These are phyloP conservation scores for Solanum hybrid DNA, from an alignment of 305 asterid genomes.

Conservation along the genomic window DNA sequence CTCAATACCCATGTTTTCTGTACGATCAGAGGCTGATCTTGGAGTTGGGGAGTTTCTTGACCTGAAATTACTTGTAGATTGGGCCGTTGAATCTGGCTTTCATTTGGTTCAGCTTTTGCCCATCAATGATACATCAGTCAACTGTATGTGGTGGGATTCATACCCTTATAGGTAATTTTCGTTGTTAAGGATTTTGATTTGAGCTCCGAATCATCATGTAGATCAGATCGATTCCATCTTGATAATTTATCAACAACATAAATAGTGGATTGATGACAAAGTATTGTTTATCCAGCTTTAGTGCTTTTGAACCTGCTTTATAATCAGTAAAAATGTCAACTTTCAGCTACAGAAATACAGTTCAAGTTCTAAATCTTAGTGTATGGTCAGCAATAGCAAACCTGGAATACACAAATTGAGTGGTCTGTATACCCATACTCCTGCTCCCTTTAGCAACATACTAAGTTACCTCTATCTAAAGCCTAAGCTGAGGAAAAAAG, in stretches of 20 bases:
- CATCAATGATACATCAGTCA: slow-evolving; percentile 88
- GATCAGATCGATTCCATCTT: not conserved
- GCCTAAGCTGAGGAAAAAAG: not conserved
- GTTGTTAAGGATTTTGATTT: not conserved
- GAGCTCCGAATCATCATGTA: not conserved
- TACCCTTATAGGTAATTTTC: slow-evolving; percentile 89
- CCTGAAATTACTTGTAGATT: slow-evolving; percentile 83
- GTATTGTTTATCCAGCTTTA: not conserved
- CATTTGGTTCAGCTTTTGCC: slow-evolving; percentile 97
- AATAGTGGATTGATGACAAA: not conserved
- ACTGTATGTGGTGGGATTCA: slow-evolving; percentile 99
- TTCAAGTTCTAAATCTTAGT: not conserved
- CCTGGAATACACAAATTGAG: not conserved
- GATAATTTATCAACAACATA: not conserved
- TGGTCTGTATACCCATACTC: not conserved
- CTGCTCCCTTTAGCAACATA: not conserved
- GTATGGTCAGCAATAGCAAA: not conserved
- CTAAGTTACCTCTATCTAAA: not conserved
- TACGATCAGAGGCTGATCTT: slow-evolving; percentile 78
- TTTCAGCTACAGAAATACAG: not conserved
- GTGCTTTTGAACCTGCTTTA: not conserved
- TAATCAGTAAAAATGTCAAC: not conserved
- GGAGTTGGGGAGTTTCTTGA: slow-evolving; percentile 99
- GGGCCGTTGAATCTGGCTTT: slow-evolving; percentile 88
- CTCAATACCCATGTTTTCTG: slow-evolving; percentile 90